These are phyloP conservation scores for Quercus bicolor DNA, from an alignment of 306 rosid genomes.

Conservation along the genomic window DNA sequence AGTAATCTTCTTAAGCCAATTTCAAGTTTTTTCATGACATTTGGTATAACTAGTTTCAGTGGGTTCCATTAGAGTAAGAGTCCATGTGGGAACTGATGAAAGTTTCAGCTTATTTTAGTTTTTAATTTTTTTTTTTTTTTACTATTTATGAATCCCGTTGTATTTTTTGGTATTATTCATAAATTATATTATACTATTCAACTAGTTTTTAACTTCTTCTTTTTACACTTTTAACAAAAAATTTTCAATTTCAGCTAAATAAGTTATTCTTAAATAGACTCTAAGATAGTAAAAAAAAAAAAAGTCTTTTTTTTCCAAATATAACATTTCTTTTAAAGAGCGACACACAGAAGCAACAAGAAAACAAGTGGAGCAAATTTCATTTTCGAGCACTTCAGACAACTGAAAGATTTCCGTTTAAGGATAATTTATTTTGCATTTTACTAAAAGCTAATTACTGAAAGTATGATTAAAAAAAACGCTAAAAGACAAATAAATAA, in stretches of 20 bases:
- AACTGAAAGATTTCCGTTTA: constrained; percentile 9
- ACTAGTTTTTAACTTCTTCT: too few relatives aligned
- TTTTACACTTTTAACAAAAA: too few relatives aligned
- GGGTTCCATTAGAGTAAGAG: constrained; percentile 3
- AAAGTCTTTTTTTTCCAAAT: too few relatives aligned
- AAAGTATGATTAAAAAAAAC: too few relatives aligned
- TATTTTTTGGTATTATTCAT: fast-evolving
- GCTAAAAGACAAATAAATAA: too few relatives aligned
- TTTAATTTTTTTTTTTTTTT: too few relatives aligned
- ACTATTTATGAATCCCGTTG: fast-evolving
- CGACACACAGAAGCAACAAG: too few relatives aligned
- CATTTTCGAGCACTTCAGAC: constrained; percentile 12
- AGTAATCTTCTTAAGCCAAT: too few relatives aligned
- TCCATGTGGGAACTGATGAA: fast-evolving
- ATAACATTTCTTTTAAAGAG: background rate
- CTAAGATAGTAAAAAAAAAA: too few relatives aligned
- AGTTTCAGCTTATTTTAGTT: too few relatives aligned
- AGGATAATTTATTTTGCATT: background rate
- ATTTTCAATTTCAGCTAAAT: fast-evolving
- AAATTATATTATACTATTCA: fast-evolving
- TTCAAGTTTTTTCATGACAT: background rate
- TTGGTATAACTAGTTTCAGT: constrained; percentile 21
- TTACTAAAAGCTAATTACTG: too few relatives aligned
- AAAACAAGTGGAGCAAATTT: background rate
- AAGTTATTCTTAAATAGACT: too few relatives aligned